Conservation (phyloP, 129 eudicot species). For the Scalesia atractyloides region DNA sequence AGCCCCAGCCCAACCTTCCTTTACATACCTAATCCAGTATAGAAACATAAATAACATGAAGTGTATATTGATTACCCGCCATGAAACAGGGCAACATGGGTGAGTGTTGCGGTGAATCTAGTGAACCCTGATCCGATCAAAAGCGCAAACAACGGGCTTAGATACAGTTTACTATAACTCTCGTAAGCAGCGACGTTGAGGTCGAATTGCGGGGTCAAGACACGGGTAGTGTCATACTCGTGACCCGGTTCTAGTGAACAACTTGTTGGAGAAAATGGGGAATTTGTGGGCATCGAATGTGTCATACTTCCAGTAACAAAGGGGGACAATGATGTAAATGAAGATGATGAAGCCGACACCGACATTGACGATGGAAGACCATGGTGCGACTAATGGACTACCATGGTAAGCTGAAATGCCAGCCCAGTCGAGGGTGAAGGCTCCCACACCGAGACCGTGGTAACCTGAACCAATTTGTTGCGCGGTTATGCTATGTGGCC, state of each 20-base stretch:
- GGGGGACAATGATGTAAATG: slow-evolving; percentile 78
- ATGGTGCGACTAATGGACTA: slow-evolving; percentile 90
- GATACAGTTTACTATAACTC: slow-evolving; percentile 75
- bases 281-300: slow-evolving; percentile 84
- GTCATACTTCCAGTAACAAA: slow-evolving; percentile 90
- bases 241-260: slow-evolving; percentile 70
- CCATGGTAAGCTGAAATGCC: slow-evolving; percentile 95
- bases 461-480: slow-evolving; percentile 91
- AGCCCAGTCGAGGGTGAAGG: slow-evolving; percentile 96
- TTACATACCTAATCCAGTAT: no score
- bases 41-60: no score
- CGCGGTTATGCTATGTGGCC: slow-evolving; percentile 87
- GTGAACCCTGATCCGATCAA: slow-evolving; percentile 95
- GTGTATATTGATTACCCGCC: slow-evolving; percentile 55
- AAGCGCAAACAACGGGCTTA: slow-evolving; percentile 90
- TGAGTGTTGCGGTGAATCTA: slow-evolving; percentile 81
- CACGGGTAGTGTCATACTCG: slow-evolving; percentile 73
- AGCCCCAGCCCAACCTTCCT: no score
- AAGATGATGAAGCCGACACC: slow-evolving; percentile 84
- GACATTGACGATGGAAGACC: slow-evolving; percentile 80
- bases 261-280: slow-evolving; percentile 80
- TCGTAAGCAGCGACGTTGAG: slow-evolving; percentile 78
- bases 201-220: slow-evolving; percentile 81
- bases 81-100: slow-evolving; percentile 77
- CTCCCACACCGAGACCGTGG: slow-evolving; percentile 88